Percentiles rank a stretch among this genome's conserved stretches.
These are phyloP conservation scores for Globisporangium acanthophoron DNA, from an alignment of 352 stramenopile species.

Conservation along the genomic window DNA sequence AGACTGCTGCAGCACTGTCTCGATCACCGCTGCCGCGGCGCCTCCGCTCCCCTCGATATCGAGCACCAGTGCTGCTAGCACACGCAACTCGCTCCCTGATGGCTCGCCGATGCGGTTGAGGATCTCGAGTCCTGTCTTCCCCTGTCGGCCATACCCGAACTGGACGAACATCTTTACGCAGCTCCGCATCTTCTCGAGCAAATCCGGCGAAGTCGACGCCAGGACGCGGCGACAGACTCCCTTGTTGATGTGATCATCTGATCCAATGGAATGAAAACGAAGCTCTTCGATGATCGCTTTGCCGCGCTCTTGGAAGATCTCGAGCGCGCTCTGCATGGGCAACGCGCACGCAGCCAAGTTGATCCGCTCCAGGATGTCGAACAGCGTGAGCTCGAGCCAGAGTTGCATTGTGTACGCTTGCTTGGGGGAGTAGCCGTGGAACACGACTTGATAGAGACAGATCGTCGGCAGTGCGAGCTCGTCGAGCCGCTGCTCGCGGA, in stretches of 20 bases:
- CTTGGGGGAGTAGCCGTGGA: slow-evolving; percentile 28
- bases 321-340: slow-evolving; percentile 47
- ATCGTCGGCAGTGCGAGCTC: slow-evolving; percentile 34
- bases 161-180: slow-evolving; percentile 30
- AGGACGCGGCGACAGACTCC: slow-evolving; percentile 8
- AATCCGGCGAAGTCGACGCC: slow-evolving; percentile 9
- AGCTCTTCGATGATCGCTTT: slow-evolving; percentile 43
- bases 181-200: slow-evolving; percentile 25
- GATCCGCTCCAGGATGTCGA: slow-evolving; percentile 37
- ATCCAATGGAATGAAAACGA: slow-evolving; percentile 9
- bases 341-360: slow-evolving; percentile 34
- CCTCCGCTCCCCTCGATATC: slow-evolving; percentile 30
- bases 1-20: slow-evolving; percentile 14
- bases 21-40: slow-evolving; percentile 15
- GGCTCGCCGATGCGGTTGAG: slow-evolving; percentile 14
- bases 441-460: slow-evolving; percentile 50
- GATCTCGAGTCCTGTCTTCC: slow-evolving; percentile 45
- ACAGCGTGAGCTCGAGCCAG: slow-evolving; percentile 52
- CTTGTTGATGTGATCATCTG: not conserved
- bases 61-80: slow-evolving; percentile 20
- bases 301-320: slow-evolving; percentile 36
- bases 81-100: slow-evolving; percentile 1
- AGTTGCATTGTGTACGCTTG: slow-evolving; percentile 30
- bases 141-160: slow-evolving; percentile 54
- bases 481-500: slow-evolving; percentile 24